A percentile compares a stretch with the other conserved stretches of the same genome.
Conservation (phyloP, 2,329 filamentous ascomycete genomes). For the Penicillium sp. region DNA sequence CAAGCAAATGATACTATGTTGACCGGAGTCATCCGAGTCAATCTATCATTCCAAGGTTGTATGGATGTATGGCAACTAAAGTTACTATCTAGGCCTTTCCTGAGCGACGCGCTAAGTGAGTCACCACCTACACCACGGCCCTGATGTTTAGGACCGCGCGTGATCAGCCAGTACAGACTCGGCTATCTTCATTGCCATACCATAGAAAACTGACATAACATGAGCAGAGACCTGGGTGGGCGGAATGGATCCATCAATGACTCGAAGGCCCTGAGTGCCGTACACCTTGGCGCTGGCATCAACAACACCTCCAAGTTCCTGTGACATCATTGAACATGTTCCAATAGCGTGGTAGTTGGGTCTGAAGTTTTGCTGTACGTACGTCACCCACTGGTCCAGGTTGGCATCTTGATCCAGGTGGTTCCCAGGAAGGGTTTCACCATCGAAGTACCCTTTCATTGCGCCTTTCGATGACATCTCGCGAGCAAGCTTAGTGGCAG, state of each 20-base stretch:
- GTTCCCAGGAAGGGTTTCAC: constrained; percentile 18
- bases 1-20: too few species aligned
- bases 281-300: constrained; percentile 32
- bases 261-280: constrained; percentile 34
- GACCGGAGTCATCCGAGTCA: too few species aligned
- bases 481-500: constrained; percentile 29
- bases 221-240: constrained; percentile 36
- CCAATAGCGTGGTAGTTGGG: constrained; percentile 33
- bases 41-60: too few species aligned
- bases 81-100: too few species aligned
- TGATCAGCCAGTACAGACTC: constrained; percentile 19
- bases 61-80: too few species aligned
- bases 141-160: background rate
- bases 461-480: constrained; percentile 18
- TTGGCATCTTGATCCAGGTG: constrained; percentile 17
- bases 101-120: too few species aligned
- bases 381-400: constrained; percentile 25
- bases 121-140: background rate
- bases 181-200: constrained; percentile 29
- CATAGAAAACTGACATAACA: constrained; percentile 34
- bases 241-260: constrained; percentile 40
- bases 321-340: constrained; percentile 37
- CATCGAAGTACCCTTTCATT: constrained; percentile 21
- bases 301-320: constrained; percentile 36
- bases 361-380: constrained; percentile 28